phyloP scores from a whole-genome alignment of 768 basidiomycete genomes.

The Nevesoporus exiguus region DNA sequence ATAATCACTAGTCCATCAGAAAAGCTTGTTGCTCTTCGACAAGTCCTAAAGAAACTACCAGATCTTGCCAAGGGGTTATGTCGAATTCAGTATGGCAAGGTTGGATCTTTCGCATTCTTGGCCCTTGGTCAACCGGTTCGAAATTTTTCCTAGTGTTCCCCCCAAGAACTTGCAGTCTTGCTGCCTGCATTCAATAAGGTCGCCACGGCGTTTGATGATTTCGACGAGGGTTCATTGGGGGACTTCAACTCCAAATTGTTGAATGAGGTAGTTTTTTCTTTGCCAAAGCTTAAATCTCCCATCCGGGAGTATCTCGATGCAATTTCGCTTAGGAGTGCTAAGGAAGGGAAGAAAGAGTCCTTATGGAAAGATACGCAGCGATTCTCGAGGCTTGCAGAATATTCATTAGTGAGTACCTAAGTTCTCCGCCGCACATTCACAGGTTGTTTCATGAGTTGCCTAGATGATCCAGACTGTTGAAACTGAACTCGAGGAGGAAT shows the following conservation, averaged over 20 bases:
- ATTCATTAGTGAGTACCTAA: conserved; percentile 46
- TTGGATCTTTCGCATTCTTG: conserved; percentile 30
- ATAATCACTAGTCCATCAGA: conserved; percentile 61
- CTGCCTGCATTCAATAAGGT: conserved; percentile 75
- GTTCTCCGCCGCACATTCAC: conserved; percentile 17
- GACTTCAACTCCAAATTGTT: conserved; percentile 66
- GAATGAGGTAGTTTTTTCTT: conserved; percentile 61
- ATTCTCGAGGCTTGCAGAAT: conserved; percentile 54
- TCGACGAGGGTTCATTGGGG: conserved; percentile 40
- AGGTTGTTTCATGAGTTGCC: neutral
- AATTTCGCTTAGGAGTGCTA: conserved; percentile 60
- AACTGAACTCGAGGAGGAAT: conserved; percentile 67
- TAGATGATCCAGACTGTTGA: conserved; percentile 69
- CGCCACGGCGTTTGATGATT: conserved; percentile 54
- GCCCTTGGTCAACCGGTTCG: neutral
- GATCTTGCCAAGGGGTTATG: conserved; percentile 86
- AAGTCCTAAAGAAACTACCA: conserved; percentile 70
- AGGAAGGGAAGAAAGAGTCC: conserved; percentile 59
- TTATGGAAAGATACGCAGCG: conserved; percentile 63
- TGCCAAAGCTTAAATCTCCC: conserved; percentile 62
- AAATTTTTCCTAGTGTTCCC: conserved; percentile 56
- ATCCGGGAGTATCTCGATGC: conserved; percentile 50
- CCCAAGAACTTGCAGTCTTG: conserved; percentile 74
- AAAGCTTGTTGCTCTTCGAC: conserved; percentile 62
- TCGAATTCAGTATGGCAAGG: conserved; percentile 89